Evolutionary conservation across 441 rosid species (phyloP).

Genomic region (Corymbia citriodora): DNA sequence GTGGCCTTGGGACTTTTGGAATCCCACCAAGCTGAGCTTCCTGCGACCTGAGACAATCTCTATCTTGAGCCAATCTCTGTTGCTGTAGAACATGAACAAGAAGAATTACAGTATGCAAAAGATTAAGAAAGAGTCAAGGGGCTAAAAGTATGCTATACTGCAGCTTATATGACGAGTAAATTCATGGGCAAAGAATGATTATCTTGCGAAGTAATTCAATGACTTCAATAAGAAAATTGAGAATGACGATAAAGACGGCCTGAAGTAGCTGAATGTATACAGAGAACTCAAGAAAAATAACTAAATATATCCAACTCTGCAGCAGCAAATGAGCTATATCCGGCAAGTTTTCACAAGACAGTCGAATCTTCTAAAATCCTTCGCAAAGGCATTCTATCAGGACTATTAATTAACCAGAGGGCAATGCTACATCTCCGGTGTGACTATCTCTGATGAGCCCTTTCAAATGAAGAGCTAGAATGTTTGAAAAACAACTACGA

Average conservation of each 20-base stretch:
- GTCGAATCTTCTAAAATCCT: neutral
- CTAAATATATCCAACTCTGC: neutral
- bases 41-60: constrained; percentile 19
- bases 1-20: constrained; percentile 14
- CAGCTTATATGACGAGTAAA: neutral
- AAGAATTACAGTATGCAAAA: neutral
- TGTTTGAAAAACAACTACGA: neutral
- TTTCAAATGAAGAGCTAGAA: neutral
- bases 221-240: neutral
- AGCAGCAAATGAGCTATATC: neutral
- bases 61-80: constrained; percentile 40
- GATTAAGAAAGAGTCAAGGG: neutral
- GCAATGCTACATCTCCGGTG: neutral
- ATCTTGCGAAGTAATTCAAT: neutral
- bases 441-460: neutral
- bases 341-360: neutral
- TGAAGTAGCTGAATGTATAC: neutral
- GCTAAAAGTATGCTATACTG: neutral
- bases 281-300: neutral
- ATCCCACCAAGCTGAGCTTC: constrained; percentile 9
- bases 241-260: neutral
- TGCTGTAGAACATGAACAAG: constrained; percentile 30
- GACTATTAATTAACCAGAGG: neutral
- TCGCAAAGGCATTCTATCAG: neutral
- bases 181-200: neutral